phyloP scores from a whole-genome alignment of 176 grass and related monocot species.

The Alopecurus myosuroides region DNA sequence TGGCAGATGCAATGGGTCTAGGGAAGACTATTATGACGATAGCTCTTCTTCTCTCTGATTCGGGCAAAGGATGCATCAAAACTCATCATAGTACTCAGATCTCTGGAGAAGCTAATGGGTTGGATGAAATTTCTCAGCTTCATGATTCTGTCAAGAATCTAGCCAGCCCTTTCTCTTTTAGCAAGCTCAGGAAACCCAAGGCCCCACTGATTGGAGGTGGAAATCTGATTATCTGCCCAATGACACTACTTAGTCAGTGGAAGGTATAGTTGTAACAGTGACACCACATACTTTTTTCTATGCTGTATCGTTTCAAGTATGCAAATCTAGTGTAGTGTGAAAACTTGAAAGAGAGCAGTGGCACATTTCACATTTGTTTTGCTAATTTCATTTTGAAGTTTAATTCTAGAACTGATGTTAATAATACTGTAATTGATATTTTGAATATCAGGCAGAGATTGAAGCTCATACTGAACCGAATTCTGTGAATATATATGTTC shows the following conservation, averaged over 20 bases:
- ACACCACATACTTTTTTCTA: constrained; percentile 3
- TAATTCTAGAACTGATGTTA: background rate
- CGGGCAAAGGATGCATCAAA: constrained; percentile 58
- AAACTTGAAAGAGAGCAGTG: background rate
- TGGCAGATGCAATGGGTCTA: constrained; percentile 98
- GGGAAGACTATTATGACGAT: constrained; percentile 99
- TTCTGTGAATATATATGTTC: constrained; percentile 74
- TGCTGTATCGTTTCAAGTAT: background rate
- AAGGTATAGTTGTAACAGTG: constrained; percentile 58
- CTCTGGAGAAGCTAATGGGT: constrained; percentile 46
- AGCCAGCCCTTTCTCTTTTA: constrained; percentile 65
- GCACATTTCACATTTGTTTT: background rate
- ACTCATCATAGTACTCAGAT: constrained; percentile 38
- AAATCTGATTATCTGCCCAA: constrained; percentile 89
- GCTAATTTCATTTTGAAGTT: constrained; percentile 8
- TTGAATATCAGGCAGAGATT: constrained; percentile 69
- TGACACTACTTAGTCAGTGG: constrained; percentile 96
- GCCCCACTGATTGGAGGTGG: constrained; percentile 58
- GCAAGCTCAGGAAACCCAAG: constrained; percentile 66
- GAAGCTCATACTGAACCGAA: constrained; percentile 71
- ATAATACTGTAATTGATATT: constrained; percentile 13
- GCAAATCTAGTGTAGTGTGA: background rate
- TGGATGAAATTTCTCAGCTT: constrained; percentile 35
- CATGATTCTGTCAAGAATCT: constrained; percentile 52
- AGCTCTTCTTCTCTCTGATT: constrained; percentile 80